Percentiles rank a stretch among this genome's conserved stretches.
Conservation (phyloP, 176 grass and related monocot species). For the Oropetium thomaeum region DNA sequence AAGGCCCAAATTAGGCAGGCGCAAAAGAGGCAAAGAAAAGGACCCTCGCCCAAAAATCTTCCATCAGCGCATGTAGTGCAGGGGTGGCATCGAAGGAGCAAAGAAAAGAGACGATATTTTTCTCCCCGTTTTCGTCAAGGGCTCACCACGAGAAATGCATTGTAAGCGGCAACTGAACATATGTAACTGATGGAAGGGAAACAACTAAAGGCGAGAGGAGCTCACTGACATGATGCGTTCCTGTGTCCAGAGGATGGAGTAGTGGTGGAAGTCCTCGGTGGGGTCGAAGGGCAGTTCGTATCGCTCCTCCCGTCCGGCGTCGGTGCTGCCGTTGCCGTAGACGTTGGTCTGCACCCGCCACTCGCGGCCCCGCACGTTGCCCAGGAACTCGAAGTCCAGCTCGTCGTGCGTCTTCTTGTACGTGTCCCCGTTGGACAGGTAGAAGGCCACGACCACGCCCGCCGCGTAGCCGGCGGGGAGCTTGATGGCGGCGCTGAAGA, state of each 20-base stretch:
- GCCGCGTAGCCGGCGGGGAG: slow-evolving; percentile 77
- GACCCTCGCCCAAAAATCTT: neutral
- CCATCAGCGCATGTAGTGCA: neutral
- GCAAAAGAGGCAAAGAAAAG: slow-evolving; percentile 19
- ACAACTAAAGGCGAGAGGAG: too few species aligned
- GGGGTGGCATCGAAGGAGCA: neutral
- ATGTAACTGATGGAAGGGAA: neutral
- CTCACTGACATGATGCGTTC: slow-evolving; percentile 60
- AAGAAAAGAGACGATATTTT: neutral
- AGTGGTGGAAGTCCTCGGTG: slow-evolving; percentile 82
- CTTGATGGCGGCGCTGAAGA: slow-evolving; percentile 88
- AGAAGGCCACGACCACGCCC: slow-evolving; percentile 89
- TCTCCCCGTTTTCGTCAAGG: neutral
- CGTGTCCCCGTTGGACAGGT: slow-evolving; percentile 84
- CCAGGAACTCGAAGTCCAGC: slow-evolving; percentile 97
- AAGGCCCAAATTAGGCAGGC: slow-evolving; percentile 17
- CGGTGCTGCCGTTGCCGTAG: slow-evolving; percentile 80
- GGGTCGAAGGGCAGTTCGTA: slow-evolving; percentile 92
- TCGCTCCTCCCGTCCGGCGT: slow-evolving; percentile 78
- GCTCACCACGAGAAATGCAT: too few species aligned
- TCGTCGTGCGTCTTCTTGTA: slow-evolving; percentile 91
- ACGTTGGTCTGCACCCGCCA: slow-evolving; percentile 84
- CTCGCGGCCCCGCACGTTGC: slow-evolving; percentile 81
- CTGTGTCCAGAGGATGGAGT: slow-evolving; percentile 83
- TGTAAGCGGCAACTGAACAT: neutral